Conservation (phyloP, 352 stramenopile species). For the Phytopythium helicoides region DNA sequence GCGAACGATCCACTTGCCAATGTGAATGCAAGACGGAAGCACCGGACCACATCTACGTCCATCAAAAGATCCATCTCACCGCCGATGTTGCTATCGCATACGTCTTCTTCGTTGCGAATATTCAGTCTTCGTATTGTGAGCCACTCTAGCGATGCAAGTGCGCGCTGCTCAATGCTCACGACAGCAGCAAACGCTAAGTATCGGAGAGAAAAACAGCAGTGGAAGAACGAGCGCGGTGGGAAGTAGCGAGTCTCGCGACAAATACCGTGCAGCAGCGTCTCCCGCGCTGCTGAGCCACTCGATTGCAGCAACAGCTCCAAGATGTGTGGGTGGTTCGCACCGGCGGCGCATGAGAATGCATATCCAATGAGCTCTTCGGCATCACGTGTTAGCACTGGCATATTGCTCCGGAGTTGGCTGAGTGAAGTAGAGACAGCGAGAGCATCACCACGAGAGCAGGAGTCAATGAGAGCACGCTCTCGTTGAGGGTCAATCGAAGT, state of each 20-base stretch:
- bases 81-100: background rate
- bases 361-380: conserved; percentile 19
- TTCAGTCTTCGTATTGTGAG: conserved; percentile 8
- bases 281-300: conserved; percentile 7
- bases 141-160: conserved; percentile 27
- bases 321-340: conserved; percentile 8
- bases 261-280: conserved; percentile 27
- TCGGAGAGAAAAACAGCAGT: conserved; percentile 32
- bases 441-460: background rate
- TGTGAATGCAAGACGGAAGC: conserved; percentile 29
- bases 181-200: conserved; percentile 41
- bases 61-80: conserved; percentile 18
- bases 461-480: conserved; percentile 1
- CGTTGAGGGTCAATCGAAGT: background rate
- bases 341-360: conserved; percentile 14
- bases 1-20: conserved; percentile 26
- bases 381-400: background rate
- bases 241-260: conserved; percentile 34
- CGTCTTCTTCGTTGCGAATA: background rate
- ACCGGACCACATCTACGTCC: conserved; percentile 35
- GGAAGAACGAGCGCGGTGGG: conserved; percentile 16
- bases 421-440: background rate
- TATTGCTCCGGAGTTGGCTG: background rate
- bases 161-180: conserved; percentile 42
- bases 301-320: conserved; percentile 9